Evolutionary conservation across 345 rosid species (phyloP).

Genomic region (Litchi chinensis): DNA sequence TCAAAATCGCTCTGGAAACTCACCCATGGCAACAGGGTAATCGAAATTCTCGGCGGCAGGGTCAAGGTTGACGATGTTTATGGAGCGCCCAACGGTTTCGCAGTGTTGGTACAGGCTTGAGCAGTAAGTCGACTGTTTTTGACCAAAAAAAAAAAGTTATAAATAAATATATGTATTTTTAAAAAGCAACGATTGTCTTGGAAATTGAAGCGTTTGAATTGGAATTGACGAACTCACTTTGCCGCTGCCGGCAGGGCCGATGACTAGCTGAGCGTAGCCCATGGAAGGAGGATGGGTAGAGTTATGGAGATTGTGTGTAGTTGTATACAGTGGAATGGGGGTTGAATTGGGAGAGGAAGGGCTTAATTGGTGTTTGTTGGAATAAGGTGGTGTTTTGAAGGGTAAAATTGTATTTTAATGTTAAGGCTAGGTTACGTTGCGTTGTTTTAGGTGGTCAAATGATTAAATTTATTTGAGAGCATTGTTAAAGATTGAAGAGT

Average conservation of each 20-base stretch:
- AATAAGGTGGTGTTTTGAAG: too few species aligned
- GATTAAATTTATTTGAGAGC: too few species aligned
- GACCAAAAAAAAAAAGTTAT: not conserved
- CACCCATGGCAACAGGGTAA: constrained; percentile 92
- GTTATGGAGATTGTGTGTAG: too few species aligned
- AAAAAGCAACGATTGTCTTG: not conserved
- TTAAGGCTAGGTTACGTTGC: too few species aligned
- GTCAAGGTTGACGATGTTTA: constrained; percentile 78
- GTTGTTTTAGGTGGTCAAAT: too few species aligned
- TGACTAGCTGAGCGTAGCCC: constrained; percentile 50
- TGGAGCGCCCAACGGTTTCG: constrained; percentile 60
- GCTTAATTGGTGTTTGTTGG: too few species aligned
- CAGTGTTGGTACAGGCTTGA: constrained; percentile 75
- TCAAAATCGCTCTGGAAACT: constrained; percentile 10
- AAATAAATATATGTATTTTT: not conserved
- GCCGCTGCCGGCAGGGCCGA: constrained; percentile 53
- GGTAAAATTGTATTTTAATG: too few species aligned
- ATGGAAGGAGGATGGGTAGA: constrained; percentile 4
- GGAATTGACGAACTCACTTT: constrained; percentile 24
- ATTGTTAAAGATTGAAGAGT: too few species aligned
- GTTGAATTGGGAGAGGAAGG: too few species aligned
- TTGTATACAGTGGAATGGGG: too few species aligned
- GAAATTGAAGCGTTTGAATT: not conserved
- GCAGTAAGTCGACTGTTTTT: constrained; percentile 83
- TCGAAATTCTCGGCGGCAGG: constrained; percentile 93